Evolutionary conservation across 805 yeast species (phyloP).

Genomic region (Ogataea paradorogensis): DNA sequence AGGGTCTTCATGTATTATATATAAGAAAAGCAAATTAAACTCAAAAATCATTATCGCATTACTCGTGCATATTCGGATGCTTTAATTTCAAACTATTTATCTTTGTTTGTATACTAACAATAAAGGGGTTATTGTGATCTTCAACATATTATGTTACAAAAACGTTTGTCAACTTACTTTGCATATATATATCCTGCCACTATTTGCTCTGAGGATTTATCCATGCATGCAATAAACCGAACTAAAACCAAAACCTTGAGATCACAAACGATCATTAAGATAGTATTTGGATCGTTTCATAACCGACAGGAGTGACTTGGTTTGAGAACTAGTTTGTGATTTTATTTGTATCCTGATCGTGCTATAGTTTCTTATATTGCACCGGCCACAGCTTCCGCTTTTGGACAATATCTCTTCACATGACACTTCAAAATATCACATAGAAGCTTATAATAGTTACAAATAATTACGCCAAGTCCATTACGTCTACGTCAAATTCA

Average conservation of each 20-base stretch:
- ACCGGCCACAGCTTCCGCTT: too few relatives aligned
- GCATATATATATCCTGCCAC: not conserved
- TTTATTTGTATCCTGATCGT: too few relatives aligned
- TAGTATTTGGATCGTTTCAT: not conserved
- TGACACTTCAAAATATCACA: too few relatives aligned
- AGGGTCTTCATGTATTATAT: not conserved
- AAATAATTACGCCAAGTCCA: too few relatives aligned
- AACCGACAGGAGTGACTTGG: not conserved
- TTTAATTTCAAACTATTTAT: not conserved
- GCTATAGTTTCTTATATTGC: too few relatives aligned
- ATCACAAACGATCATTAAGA: too few relatives aligned
- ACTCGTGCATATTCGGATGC: not conserved
- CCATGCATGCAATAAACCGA: not conserved
- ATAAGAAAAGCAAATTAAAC: too few relatives aligned
- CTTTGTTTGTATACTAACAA: not conserved
- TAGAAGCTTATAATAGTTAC: too few relatives aligned
- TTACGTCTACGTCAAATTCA: too few relatives aligned
- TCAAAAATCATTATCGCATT: not conserved
- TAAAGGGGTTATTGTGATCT: slow-evolving; percentile 1
- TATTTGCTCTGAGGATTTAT: not conserved
- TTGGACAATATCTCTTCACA: too few relatives aligned
- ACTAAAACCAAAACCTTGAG: not conserved
- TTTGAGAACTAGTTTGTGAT: too few relatives aligned
- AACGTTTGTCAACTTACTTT: not conserved
- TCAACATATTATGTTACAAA: not conserved